Base-by-base conservation (phyloP, 2,329 filamentous ascomycete species). In the Paraphaeosphaeria minitans region DNA sequence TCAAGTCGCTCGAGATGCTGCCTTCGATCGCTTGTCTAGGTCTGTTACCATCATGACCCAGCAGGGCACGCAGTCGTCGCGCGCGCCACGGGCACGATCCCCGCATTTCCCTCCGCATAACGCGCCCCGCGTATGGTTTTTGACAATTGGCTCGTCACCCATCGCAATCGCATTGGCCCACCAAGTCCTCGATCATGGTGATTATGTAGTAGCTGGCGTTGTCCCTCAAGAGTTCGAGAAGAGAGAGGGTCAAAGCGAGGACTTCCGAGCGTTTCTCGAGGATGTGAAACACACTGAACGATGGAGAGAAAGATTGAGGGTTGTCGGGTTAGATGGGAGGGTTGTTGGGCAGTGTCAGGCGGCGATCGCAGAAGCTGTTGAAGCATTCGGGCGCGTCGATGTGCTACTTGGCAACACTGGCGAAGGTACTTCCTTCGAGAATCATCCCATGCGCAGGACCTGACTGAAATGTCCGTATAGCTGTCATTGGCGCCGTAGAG, bases 341-440 rank as follows among this genome's bases (percentile, higher is more conserved):
- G 80, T 83, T 58, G 83, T 87, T 67, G 83, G 84, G 39, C 89
- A 92, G 74, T 96, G 92, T 77, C 90, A 93, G 71, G 89, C 92
- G 53, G 92, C 93, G 33, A 84, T 98, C 54, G 93, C 94, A 42
- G 91, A 97, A 76, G 91, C 93, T 24, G 87, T 97, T 19, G 85
- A 90, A 65, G 84, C 88, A 0, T 98, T 97, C 79, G 92, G 92
- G 9, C 86, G 89, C 42, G 88, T 98, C 55, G 95, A 99, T 77
- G 93, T 98, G 57, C 76, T 98, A 60, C 83, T 98, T 41, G 97
- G 92, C 76, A 96, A 92, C 79, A 91, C 90, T 57, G 95, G 89
- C 59, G 91, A 97, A 84, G 88, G 90, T 91, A 81, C 14, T 35
- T 47, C 41, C 13, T n/a, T 43, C 49, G n/a, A 27, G 77, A 64